Percentiles rank a stretch among this genome's conserved stretches.
These are phyloP conservation scores for Pulveroboletus sp. DNA, from an alignment of 1,284 basidiomycete genomes.

Conservation along the genomic window DNA sequence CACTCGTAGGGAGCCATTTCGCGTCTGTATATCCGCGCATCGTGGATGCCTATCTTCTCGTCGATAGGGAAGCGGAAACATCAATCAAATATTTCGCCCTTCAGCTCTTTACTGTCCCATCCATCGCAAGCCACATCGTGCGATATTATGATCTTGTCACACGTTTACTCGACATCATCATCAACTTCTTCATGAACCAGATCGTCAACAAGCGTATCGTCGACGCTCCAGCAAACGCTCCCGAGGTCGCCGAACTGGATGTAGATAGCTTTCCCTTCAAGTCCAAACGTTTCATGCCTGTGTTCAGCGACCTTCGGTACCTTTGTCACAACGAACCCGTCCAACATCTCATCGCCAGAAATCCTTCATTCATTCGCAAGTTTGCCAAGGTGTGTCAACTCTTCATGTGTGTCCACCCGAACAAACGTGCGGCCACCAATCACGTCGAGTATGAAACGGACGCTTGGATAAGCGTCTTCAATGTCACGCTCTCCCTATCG, in stretches of 20 bases:
- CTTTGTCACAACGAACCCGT: conserved; percentile 76
- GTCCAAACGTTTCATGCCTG: conserved; percentile 90
- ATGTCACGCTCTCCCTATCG: conserved; percentile 85
- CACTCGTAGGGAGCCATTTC: conserved; percentile 71
- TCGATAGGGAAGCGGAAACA: conserved; percentile 90
- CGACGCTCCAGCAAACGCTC: conserved; percentile 40
- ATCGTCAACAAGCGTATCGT: conserved; percentile 67
- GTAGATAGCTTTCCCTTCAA: conserved; percentile 86
- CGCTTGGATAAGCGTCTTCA: conserved; percentile 92
- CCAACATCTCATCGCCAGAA: conserved; percentile 71
- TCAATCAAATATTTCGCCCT: conserved; percentile 91
- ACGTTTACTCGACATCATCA: conserved; percentile 78
- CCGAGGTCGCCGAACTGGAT: conserved; percentile 51
- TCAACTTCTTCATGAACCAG: conserved; percentile 88
- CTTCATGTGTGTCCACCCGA: conserved; percentile 91
- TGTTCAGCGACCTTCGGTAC: conserved; percentile 85
- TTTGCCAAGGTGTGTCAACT: conserved; percentile 72
- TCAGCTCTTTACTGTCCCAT: conserved; percentile 88
- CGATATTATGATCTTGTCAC: conserved; percentile 74
- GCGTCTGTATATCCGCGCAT: conserved; percentile 84
- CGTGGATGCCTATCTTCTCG: conserved; percentile 87
- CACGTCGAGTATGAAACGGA: conserved; percentile 96
- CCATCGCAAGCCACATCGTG: conserved; percentile 78
- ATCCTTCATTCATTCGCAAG: conserved; percentile 53
- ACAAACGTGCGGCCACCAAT: conserved; percentile 75